phyloP scores from a whole-genome alignment of 305 asterid genomes.

The Caryopteris hybrid region DNA sequence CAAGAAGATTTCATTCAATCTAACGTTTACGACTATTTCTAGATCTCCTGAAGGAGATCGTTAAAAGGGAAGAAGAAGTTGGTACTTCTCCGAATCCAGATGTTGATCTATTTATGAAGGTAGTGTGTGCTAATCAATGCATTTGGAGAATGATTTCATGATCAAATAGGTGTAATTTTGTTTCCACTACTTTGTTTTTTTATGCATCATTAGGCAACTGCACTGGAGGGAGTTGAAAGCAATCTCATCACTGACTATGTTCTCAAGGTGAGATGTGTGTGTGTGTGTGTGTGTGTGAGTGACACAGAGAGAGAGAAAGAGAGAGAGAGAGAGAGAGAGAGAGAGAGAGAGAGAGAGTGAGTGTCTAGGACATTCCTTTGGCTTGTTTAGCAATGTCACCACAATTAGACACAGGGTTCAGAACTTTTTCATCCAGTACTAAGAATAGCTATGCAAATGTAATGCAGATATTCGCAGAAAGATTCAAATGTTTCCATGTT shows the following conservation, averaged over 20 bases:
- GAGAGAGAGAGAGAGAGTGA: too few species aligned
- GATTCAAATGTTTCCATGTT: conserved; percentile 35
- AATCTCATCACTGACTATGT: conserved; percentile 52
- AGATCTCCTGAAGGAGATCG: conserved; percentile 53
- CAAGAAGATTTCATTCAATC: neutral
- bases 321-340: too few species aligned
- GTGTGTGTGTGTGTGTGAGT: too few species aligned
- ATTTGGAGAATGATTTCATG: neutral
- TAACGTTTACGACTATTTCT: neutral
- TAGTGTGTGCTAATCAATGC: neutral
- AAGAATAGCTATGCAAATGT: neutral
- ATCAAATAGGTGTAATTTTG: neutral
- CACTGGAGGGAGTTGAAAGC: conserved; percentile 50
- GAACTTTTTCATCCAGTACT: too few species aligned
- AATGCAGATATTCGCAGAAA: conserved; percentile 46
- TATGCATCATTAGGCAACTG: conserved; percentile 40
- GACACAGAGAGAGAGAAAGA: too few species aligned
- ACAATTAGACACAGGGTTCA: too few species aligned
- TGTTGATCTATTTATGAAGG: conserved; percentile 66
- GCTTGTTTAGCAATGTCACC: too few species aligned
- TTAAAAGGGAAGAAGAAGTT: conserved; percentile 57
- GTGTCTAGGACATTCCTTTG: too few species aligned
- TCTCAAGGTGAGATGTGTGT: conserved; percentile 36
- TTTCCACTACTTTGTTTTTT: neutral
- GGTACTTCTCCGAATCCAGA: conserved; percentile 55